Evolutionary conservation across 1,284 basidiomycete genomes (phyloP), one percentile per base, ranked within the genome.

Genomic region (Schizopora paradoxa): DNA sequence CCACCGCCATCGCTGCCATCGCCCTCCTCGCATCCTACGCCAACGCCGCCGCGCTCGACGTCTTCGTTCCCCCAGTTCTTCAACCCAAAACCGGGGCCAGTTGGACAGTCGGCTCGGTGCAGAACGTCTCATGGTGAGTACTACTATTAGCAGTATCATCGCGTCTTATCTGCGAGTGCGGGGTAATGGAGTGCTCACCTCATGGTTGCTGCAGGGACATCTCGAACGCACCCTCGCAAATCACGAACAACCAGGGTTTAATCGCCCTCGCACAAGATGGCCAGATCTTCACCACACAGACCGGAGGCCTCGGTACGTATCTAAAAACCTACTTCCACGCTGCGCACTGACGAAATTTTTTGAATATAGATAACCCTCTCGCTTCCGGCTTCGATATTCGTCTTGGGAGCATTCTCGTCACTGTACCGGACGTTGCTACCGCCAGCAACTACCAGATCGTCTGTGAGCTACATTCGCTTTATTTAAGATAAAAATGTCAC

Each of bases 51-150:
- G 53, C 52, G 41, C 56, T 60, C 3, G 58, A 57, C 43, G 57
- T 61, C 16, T 61, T 52, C 49, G 51, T 44, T 13, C 61, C 60
- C 2, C 51, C 44, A 4, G 41, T 62, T 23, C 44, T 54, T 37
- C 55, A 54, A 40, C 61, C 61, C 8, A 48, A 54, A 27, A 38
- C 45, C 5, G 54, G 55, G 26, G 55, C 54, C 8, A 53, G 56
- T 33, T 63, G 61, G 61, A 50, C 34, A n/a, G 43, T 56, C 43
- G 59, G 59, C 14, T 38, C 45, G 21, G 43, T 16, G 7, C 54
- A 59, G 43, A 60, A 58, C 43, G 61, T 63, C 21, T 59, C 59
- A 13, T 63, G 61, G 61, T 60, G 42, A 13, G 57, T 40, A 8
- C 6, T 28, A 18, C 6, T 6, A 16, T 35, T n/a, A n/a, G n/a